Conservation (phyloP, 2,329 filamentous ascomycete genomes). For the Drechmeria coniospora region DNA sequence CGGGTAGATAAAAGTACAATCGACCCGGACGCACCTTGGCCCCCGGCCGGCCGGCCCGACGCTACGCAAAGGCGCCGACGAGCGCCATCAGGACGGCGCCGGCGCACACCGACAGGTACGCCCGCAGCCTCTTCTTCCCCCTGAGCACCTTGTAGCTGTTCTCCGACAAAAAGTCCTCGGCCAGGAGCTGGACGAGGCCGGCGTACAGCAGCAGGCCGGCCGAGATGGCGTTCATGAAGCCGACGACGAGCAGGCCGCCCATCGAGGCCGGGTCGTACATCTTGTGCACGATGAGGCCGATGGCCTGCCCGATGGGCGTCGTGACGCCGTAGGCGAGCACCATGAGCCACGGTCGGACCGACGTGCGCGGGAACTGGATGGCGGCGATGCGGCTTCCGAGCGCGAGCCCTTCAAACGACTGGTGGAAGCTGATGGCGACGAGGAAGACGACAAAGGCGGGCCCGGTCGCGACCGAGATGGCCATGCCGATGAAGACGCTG, state of each 20-base stretch:
- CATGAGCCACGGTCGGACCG: constrained; percentile 70
- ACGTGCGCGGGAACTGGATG: constrained; percentile 60
- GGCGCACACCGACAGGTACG: constrained; percentile 46
- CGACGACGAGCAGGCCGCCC: constrained; percentile 62
- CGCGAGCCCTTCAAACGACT: constrained; percentile 79
- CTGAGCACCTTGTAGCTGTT: constrained; percentile 55
- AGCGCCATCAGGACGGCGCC: constrained; percentile 56
- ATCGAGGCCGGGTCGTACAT: constrained; percentile 62
- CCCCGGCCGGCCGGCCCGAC: not conserved
- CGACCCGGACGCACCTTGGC: not conserved
- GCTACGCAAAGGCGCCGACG: constrained; percentile 55
- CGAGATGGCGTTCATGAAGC: constrained; percentile 76
- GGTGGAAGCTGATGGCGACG: constrained; percentile 68
- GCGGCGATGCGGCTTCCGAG: constrained; percentile 74
- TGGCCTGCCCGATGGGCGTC: constrained; percentile 70
- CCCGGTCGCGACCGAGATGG: constrained; percentile 65
- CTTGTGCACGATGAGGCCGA: constrained; percentile 62
- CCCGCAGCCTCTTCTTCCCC: constrained; percentile 44
- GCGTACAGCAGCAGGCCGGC: constrained; percentile 70
- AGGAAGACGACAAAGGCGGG: constrained; percentile 68
- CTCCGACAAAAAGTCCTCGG: constrained; percentile 68
- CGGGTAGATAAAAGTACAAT: too few relatives aligned
- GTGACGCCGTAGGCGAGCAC: constrained; percentile 61
- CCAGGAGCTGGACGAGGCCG: constrained; percentile 67
- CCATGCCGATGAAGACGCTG: constrained; percentile 77